Evolutionary conservation across 2,329 filamentous ascomycete species (phyloP).

Genomic region (Emmonsia crescens): DNA sequence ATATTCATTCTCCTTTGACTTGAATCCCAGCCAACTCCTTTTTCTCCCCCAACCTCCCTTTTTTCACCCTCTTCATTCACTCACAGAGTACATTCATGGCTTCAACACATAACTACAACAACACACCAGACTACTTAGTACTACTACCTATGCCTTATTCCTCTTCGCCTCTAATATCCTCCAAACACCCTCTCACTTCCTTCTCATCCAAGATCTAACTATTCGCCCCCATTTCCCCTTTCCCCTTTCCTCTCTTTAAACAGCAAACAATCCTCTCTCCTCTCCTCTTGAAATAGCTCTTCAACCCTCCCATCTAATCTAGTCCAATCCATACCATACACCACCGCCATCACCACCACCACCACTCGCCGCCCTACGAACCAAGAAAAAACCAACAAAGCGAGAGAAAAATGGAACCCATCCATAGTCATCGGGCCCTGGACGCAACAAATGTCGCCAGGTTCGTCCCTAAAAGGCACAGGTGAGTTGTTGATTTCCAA

Average conservation of each 20-base stretch:
- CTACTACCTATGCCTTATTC: slow-evolving; percentile 11
- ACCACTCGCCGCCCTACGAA: no score
- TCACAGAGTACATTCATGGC: neutral
- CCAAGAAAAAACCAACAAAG: neutral
- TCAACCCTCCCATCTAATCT: neutral
- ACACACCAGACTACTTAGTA: neutral
- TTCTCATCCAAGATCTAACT: slow-evolving; percentile 4
- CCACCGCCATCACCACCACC: no score
- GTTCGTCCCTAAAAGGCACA: neutral
- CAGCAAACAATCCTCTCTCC: neutral
- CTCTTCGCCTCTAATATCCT: slow-evolving; percentile 4
- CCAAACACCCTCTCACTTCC: slow-evolving; percentile 9
- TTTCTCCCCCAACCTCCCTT: neutral
- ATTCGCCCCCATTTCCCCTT: no score
- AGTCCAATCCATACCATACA: neutral
- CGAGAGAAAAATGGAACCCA: neutral
- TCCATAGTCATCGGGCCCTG: neutral
- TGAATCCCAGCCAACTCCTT: neutral
- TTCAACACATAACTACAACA: neutral
- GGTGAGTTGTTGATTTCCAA: neutral
- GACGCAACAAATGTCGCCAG: neutral
- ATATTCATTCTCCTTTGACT: no score
- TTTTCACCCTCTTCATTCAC: neutral
- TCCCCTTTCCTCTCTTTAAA: no score
- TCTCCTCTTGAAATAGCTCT: neutral